Percentiles rank a stretch among this genome's conserved stretches.
phyloP scores from a whole-genome alignment of 768 basidiomycete genomes.

The Russula compacta region DNA sequence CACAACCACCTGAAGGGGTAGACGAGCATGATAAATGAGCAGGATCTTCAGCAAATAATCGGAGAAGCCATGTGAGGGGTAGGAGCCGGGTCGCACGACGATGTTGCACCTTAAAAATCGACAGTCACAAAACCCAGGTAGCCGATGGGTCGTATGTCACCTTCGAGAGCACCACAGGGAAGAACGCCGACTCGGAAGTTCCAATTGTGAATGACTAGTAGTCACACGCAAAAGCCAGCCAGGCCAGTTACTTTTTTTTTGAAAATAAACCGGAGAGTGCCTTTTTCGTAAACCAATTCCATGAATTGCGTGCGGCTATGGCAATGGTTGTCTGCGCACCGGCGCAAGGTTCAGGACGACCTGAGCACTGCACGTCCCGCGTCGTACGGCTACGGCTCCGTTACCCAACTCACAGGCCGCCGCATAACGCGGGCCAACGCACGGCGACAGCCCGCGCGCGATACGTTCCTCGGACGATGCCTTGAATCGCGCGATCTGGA shows the following conservation, averaged over 20 bases:
- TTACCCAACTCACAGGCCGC: not conserved
- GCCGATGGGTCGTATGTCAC: no score
- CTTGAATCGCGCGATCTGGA: slow-evolving; percentile 35
- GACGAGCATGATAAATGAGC: slow-evolving; percentile 53
- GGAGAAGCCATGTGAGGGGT: slow-evolving; percentile 54
- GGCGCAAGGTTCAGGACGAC: slow-evolving; percentile 16
- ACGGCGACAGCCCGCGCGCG: slow-evolving; percentile 41
- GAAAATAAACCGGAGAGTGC: slow-evolving; percentile 26
- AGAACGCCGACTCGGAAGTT: no score
- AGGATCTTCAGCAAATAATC: slow-evolving; percentile 62
- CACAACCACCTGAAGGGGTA: slow-evolving; percentile 76
- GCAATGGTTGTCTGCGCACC: slow-evolving; percentile 81
- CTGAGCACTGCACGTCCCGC: slow-evolving; percentile 9
- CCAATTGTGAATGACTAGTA: no score
- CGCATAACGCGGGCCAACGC: slow-evolving; percentile 23
- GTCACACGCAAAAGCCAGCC: no score
- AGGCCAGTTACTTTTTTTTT: no score
- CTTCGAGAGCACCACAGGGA: no score
- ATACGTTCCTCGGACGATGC: slow-evolving; percentile 38
- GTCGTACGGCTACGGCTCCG: not conserved
- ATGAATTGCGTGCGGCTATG: slow-evolving; percentile 59
- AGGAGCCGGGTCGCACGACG: slow-evolving; percentile 57
- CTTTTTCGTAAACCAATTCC: slow-evolving; percentile 70
- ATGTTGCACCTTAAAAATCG: no score
- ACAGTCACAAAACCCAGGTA: no score